Evolutionary conservation across 129 eudicot species (phyloP).

Genomic region (Flaveria robusta): DNA sequence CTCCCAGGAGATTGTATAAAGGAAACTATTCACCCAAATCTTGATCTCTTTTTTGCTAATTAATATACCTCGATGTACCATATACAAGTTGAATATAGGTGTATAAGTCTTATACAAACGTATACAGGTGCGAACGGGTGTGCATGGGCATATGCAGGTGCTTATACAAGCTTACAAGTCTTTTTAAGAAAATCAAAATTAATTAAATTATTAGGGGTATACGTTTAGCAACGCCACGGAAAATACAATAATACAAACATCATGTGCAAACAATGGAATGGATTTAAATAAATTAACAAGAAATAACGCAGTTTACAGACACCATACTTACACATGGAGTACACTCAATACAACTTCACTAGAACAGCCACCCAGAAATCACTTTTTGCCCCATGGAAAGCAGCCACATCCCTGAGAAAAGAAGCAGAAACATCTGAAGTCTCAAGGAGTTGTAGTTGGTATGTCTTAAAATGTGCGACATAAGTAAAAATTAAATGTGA

Average conservation of each 20-base stretch:
- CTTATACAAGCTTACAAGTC: no score
- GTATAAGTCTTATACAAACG: no score
- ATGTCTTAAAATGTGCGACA: not conserved
- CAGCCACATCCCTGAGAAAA: conserved; percentile 64
- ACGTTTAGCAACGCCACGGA: no score
- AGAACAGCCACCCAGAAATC: conserved; percentile 18
- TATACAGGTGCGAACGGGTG: no score
- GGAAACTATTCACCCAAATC: no score
- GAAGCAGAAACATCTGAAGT: not conserved
- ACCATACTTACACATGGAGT: conserved; percentile 28
- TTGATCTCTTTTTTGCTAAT: no score
- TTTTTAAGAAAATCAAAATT: no score
- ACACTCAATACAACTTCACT: conserved; percentile 23
- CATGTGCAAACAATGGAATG: conserved; percentile 32
- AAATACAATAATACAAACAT: conserved; percentile 15
- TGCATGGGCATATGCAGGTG: no score
- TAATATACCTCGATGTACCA: no score
- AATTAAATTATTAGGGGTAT: no score
- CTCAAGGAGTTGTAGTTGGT: not conserved
- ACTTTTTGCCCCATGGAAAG: conserved; percentile 74
- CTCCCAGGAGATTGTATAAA: no score
- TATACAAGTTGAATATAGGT: no score
- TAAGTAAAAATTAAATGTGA: not conserved
- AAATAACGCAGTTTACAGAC: conserved; percentile 13
- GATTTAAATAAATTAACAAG: conserved; percentile 18